Percentiles rank a stretch among this genome's conserved stretches.
Evolutionary conservation across 441 rosid genomes (phyloP).

Genomic region (Gossypium lobatum): DNA sequence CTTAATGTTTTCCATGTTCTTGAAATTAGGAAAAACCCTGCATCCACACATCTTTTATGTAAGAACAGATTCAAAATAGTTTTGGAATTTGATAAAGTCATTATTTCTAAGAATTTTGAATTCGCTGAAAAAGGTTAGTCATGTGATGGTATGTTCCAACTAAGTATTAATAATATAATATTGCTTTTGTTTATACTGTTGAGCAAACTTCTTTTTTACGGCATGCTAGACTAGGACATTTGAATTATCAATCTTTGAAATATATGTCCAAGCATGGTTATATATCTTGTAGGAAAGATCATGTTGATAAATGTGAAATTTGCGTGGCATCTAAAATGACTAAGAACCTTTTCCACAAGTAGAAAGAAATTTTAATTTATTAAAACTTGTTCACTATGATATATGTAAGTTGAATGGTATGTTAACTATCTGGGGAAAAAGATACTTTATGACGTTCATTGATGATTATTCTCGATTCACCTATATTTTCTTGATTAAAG

Average conservation of each 20-base stretch:
- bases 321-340: neutral
- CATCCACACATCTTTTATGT: too few relatives aligned
- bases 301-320: neutral
- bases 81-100: too few relatives aligned
- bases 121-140: too few relatives aligned
- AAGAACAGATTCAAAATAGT: too few relatives aligned
- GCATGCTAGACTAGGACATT: neutral
- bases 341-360: neutral
- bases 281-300: neutral
- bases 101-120: too few relatives aligned
- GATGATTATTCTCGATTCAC: neutral
- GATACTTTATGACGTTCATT: too few relatives aligned
- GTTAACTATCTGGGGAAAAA: neutral
- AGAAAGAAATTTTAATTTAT: neutral
- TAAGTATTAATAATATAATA: too few relatives aligned
- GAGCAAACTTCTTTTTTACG: neutral
- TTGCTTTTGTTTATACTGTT: neutral
- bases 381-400: neutral
- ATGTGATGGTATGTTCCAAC: too few relatives aligned
- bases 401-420: neutral
- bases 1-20: too few relatives aligned
- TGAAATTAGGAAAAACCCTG: too few relatives aligned
- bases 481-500: neutral
- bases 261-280: too few relatives aligned
- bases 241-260: too few relatives aligned